Conservation (phyloP, 2,329 filamentous ascomycete species). For the Diaporthe australafricana region DNA sequence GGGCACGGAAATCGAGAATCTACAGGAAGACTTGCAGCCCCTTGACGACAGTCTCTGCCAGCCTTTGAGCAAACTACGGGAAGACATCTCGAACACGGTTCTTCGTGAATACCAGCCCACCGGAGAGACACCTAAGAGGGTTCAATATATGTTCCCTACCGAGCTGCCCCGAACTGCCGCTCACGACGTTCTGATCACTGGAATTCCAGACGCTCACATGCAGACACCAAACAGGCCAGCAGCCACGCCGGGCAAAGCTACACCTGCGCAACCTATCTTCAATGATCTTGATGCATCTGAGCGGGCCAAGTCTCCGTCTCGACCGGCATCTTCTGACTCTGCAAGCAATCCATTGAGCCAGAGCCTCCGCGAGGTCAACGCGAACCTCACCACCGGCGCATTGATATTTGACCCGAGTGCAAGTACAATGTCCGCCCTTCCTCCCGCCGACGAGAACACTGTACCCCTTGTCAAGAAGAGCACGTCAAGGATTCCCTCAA, state of each 20-base stretch:
- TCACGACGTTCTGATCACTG: constrained; percentile 57
- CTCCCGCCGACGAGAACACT: constrained; percentile 52
- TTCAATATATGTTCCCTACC: constrained; percentile 83
- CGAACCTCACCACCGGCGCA: constrained; percentile 53
- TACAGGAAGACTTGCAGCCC: constrained; percentile 71
- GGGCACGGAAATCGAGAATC: constrained; percentile 66
- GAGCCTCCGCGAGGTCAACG: constrained; percentile 68
- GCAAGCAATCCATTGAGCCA: constrained; percentile 49
- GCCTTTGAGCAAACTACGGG: constrained; percentile 78
- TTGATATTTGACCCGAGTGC: constrained; percentile 56
- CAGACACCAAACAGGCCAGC: constrained; percentile 30
- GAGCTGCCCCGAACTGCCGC: constrained; percentile 78
- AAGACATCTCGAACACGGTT: constrained; percentile 71
- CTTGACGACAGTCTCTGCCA: constrained; percentile 71
- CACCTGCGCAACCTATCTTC: constrained; percentile 40
- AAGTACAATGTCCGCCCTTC: constrained; percentile 54
- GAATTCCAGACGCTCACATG: constrained; percentile 48
- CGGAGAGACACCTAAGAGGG: constrained; percentile 86
- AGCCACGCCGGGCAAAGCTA: constrained; percentile 50
- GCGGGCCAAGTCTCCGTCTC: constrained; percentile 40
- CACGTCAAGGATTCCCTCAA: constrained; percentile 46
- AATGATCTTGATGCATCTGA: constrained; percentile 40
- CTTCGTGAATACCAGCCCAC: constrained; percentile 87
- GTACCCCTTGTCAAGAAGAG: constrained; percentile 62
- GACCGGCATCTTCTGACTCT: constrained; percentile 41